These are phyloP conservation scores for Paramecium sonneborni DNA, from an alignment of 73 alveolate genomes.

Conservation along the genomic window DNA sequence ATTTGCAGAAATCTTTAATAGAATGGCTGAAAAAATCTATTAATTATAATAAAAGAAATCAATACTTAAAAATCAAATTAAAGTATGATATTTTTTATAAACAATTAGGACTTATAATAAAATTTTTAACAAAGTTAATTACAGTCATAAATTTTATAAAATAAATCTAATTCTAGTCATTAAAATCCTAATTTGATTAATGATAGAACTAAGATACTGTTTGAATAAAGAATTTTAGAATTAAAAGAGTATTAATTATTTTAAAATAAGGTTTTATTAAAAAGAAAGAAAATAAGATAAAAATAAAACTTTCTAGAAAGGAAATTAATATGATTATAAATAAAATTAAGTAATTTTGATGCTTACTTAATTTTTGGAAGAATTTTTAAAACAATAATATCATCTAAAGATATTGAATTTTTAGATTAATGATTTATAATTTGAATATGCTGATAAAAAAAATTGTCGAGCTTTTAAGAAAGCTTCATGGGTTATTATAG, in stretches of 20 bases:
- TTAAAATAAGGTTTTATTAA: not conserved
- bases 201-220: not conserved
- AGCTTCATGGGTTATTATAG: not conserved
- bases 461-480: not conserved
- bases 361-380: slow-evolving; percentile 28
- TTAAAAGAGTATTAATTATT: not conserved
- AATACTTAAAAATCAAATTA: not conserved
- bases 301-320: not conserved
- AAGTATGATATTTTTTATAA: not conserved
- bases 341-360: not conserved
- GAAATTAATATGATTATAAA: not conserved
- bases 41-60: not conserved
- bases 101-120: not conserved
- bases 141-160: not conserved
- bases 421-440: not conserved
- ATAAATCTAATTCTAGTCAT: not conserved
- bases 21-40: not conserved
- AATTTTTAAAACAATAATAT: not conserved
- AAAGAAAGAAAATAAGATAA: not conserved
- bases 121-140: not conserved
- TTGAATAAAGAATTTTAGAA: slow-evolving; percentile 54
- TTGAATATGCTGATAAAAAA: not conserved
- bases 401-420: not conserved
- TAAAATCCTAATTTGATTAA: not conserved
- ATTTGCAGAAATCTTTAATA: slow-evolving; percentile 11